These are phyloP conservation scores for Phialophora tarda DNA, from an alignment of 2,329 filamentous ascomycete species.

Conservation along the genomic window DNA sequence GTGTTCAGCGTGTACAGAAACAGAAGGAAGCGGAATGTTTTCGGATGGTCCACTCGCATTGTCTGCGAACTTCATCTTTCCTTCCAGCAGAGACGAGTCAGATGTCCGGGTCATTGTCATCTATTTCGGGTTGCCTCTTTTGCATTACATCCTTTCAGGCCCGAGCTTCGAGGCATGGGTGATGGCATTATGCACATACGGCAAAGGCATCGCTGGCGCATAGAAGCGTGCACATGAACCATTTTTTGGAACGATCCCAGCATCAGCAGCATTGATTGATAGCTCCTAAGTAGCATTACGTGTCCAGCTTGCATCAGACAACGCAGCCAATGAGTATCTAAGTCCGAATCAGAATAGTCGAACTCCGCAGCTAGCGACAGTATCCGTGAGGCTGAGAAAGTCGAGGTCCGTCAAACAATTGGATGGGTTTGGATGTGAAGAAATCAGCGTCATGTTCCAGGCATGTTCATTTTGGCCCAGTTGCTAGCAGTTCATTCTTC, in stretches of 20 bases:
- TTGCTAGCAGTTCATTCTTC: background rate
- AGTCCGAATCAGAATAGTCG: background rate
- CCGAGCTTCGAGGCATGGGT: background rate
- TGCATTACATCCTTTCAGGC: background rate
- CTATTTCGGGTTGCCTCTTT: background rate
- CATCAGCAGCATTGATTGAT: conserved; percentile 1
- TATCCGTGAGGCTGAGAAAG: background rate
- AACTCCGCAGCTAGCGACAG: background rate
- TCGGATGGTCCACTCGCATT: background rate
- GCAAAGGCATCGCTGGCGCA: background rate
- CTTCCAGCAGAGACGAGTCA: background rate
- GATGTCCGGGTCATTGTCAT: background rate
- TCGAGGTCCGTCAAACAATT: background rate
- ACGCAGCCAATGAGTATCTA: background rate
- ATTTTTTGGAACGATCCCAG: background rate
- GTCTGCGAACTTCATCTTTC: background rate
- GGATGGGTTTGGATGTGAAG: background rate
- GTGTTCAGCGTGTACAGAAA: background rate
- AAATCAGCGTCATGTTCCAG: background rate
- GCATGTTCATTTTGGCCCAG: background rate
- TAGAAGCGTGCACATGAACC: background rate
- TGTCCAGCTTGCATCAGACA: background rate
- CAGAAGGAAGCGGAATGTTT: background rate
- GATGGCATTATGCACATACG: background rate
- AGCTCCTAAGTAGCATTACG: background rate